phyloP scores from a whole-genome alignment of 2,329 filamentous ascomycete genomes.

The Grosmannia serpens region DNA sequence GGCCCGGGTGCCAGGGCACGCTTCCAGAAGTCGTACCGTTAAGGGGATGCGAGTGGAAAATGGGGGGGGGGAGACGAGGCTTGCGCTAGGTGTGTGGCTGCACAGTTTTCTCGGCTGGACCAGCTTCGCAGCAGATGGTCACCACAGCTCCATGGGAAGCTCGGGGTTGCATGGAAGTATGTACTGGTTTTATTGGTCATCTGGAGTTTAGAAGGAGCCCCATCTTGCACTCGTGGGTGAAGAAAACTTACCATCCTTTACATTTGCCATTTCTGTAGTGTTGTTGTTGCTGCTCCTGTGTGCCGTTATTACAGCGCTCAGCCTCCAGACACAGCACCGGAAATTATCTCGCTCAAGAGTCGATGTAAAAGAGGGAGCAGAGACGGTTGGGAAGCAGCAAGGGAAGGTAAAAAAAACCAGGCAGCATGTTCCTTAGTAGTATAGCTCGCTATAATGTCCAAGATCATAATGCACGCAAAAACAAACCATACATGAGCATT shows the following conservation, averaged over 20 bases:
- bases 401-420: too few relatives aligned
- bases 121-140: not conserved
- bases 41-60: slow-evolving; percentile 29
- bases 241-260: slow-evolving; percentile 17
- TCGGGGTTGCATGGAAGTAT: slow-evolving; percentile 5
- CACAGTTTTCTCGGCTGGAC: not conserved
- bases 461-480: too few relatives aligned
- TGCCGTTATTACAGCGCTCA: not conserved
- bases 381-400: too few relatives aligned
- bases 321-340: too few relatives aligned
- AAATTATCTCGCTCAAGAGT: too few relatives aligned
- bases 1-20: slow-evolving; percentile 88
- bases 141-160: not conserved
- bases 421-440: too few relatives aligned
- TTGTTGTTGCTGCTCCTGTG: slow-evolving; percentile 19
- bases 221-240: slow-evolving; percentile 1
- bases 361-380: too few relatives aligned
- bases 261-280: slow-evolving; percentile 27
- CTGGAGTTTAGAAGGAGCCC: slow-evolving; percentile 7
- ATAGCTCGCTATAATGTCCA: too few relatives aligned
- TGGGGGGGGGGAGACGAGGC: not conserved
- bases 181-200: slow-evolving; percentile 6
- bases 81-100: not conserved
- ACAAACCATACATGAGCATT: too few relatives aligned
- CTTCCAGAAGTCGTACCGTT: slow-evolving; percentile 99